Base-by-base conservation (phyloP, 441 rosid genomes). In the Flueggea neowawraea region DNA sequence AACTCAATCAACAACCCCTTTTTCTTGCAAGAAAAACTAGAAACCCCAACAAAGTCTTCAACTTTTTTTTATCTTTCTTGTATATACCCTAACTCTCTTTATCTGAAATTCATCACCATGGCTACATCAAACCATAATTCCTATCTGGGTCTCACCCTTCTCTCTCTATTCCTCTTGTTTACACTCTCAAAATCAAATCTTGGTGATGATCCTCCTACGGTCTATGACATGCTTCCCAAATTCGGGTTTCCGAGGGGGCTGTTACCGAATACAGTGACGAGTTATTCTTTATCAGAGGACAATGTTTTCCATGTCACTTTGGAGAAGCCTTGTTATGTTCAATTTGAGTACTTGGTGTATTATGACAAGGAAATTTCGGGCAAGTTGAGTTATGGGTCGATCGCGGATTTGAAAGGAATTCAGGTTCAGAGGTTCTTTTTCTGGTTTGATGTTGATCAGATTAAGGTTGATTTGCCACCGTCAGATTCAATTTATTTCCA, bases 401-500 rank as follows among this genome's bases (percentile, higher is more conserved):
- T 91, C 63, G 60, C 87, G 3, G 73, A 80, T 12, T 76, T 94
- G 61, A 65, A 89, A 61, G 97, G 97, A 61, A 89, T 94, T 75
- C 89, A 89, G 71, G 98, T 94, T 54, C 85, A 80, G 66, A 73
- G 75, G 31, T 62, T 91, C 81, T 80, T 90, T 44, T 22, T 94
- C 4, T 94, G 97, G 99, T 70, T 94, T 31, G 82, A 75, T 68
- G 95, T 94, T 5, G 93, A 86, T 65, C 86, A 84, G 70, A 91
- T 94, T 82, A 89, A 74, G 69, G 97, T 91, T 15, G 97, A 94
- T 79, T 79, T 94, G 33, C 99, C 97, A 1, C 96, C 99, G 4
- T 68, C 86, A 5, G 84, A 80, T 64, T 84, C 85, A 2, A 94
- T 94, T 67, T 89, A 94, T 74, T 94, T 94, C 72, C 88, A 79